Base-by-base conservation (phyloP, 345 rosid species). In the Excoecaria agallocha region DNA sequence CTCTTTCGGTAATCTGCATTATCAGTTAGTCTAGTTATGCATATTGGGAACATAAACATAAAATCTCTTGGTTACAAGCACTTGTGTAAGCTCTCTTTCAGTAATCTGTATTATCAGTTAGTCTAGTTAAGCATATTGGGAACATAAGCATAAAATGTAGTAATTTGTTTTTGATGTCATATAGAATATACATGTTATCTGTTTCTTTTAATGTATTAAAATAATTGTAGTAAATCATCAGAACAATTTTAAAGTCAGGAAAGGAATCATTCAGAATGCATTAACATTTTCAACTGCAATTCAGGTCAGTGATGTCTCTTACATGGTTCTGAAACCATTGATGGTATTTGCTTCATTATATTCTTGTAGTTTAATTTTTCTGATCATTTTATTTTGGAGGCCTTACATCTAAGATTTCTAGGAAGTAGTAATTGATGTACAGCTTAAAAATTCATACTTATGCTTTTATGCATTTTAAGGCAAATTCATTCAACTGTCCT, bases 41-140 rank as follows among this genome's bases (percentile, higher is more conserved):
- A 35, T 41, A 16, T 59, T 16, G 1, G 38, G 37, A 58, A 38
- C 25, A 22, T 12, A 51, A 51, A 38, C 54, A 45, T 69, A 11
- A 52, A 35, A 50, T 50, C 7, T 59, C 85, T 92, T 76, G 83
- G 81, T 69, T 94, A 92, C 89, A 85, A 90, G 69, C 93, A 94
- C 74, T 83, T 92, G 0, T 85, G 98, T 92, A 83, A 61, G 57
- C 25, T 62, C 52, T 43, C 55, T 49, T 59, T 54, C 58, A 20
- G 13, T 13, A 7, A 7, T 35, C n/a, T 45, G 11, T 56, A 45
- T n/a, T 37, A 6, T 2, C 52, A 45, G 38, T 48, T 71, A 25
- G 8, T 6, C 19, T 13, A 22, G 24, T 63, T 54, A 52, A 69
- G 30, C 72, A 30, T 41, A 15, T 59, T 16, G 10, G 38, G 37